Evolutionary conservation across 2,329 filamentous ascomycete species (phyloP), one percentile per base, ranked within the genome.

Genomic region (Neofusicoccum umdonicola): DNA sequence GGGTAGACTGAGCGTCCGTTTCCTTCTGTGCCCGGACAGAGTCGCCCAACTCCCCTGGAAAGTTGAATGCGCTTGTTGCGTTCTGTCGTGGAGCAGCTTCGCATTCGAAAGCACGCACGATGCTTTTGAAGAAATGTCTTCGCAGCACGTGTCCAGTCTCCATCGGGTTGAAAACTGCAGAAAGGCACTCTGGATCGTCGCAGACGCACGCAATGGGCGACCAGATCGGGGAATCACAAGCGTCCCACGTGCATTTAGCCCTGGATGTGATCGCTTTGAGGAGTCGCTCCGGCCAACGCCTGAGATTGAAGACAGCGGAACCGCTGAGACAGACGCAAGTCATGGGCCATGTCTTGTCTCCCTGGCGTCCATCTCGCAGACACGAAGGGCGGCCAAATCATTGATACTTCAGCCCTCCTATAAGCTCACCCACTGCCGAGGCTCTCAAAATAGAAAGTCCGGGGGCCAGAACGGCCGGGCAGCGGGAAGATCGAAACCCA

Each of bases 361-460:
- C 27, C 27, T 31, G 27, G 17, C 45, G 22, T 48, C 27, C 27
- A 48, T 48, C 45, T 48, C 8, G 34, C 22, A 34, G 4, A 31
- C 22, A 44, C 52, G 13, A 22, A 39, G 15, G 19, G 11, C 15
- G 34, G 31, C 22, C 31, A 35, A 37, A 41, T 27, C 41, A 3
- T 54, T 12, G 51, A 41, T 27, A 22, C 37, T 41, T 31, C 51
- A 56, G 35, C 51, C 51, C 37, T 56, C 51, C 17, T 56, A 56
- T 22, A 44, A 57, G 54, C 22, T 44, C 39, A 57, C 13, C 54
- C 12, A 11, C 19, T 22, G 35, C 51, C 35, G 35, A 56, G 51
- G 11, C 11, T 57, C 54, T 60, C 15, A 60, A 60, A 60, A 60
- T 60, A 60, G 56, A 60, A 31, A 47, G 31, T 22, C 13, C 9